Percentiles rank a stretch among this genome's conserved stretches.
Conservation (phyloP, 768 basidiomycete species). For the Asterophora parasitica region DNA sequence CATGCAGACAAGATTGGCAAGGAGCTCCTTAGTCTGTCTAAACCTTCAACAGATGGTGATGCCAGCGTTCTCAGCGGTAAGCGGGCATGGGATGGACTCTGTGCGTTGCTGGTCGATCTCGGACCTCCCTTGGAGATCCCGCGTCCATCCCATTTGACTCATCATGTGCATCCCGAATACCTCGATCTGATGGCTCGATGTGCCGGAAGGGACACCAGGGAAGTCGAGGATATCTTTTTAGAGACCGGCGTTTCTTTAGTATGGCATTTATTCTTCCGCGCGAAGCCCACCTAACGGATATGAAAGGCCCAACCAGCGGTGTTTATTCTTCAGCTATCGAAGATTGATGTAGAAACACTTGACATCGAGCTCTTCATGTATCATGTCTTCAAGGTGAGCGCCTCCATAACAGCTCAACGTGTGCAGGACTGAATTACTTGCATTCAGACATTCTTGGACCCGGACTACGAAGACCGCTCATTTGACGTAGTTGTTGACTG, state of each 20-base stretch:
- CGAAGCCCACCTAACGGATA: background rate
- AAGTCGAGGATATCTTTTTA: constrained; percentile 64
- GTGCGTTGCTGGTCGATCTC: constrained; percentile 74
- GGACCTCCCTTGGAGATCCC: constrained; percentile 67
- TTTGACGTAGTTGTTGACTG: constrained; percentile 82
- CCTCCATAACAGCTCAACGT: background rate
- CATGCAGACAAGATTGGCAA: constrained; percentile 87
- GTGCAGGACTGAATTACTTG: background rate
- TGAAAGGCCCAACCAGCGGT: constrained; percentile 44
- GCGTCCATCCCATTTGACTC: constrained; percentile 43
- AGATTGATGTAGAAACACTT: constrained; percentile 72
- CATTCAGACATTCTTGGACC: constrained; percentile 45
- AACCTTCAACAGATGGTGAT: constrained; percentile 53
- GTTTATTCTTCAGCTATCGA: constrained; percentile 63
- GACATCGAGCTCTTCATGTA: constrained; percentile 77
- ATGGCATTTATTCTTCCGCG: constrained; percentile 10
- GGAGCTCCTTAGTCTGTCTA: constrained; percentile 71
- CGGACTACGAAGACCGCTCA: constrained; percentile 39
- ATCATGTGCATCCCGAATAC: constrained; percentile 57
- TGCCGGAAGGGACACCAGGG: constrained; percentile 51
- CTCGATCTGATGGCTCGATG: constrained; percentile 63
- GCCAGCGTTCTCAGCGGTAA: constrained; percentile 59
- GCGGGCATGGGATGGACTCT: constrained; percentile 80
- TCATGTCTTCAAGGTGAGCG: constrained; percentile 66
- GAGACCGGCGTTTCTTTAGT: constrained; percentile 47